Conservation (phyloP, 371 early-diverging fungal genomes). For the Mucor velutinosus region DNA sequence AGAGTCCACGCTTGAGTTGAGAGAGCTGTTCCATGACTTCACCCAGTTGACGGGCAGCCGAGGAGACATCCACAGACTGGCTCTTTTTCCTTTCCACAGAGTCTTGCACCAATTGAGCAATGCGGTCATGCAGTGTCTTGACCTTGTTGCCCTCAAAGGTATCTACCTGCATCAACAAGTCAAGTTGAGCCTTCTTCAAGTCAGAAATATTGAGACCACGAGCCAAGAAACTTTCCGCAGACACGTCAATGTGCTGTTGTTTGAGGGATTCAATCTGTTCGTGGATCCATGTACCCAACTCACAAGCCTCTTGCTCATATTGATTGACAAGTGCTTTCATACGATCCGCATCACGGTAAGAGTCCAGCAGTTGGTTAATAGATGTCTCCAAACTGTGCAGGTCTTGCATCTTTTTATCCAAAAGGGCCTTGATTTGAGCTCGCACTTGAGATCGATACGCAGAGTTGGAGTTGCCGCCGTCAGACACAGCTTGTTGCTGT, state of each 20-base stretch:
- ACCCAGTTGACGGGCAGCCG: slow-evolving; percentile 34
- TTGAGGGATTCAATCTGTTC: slow-evolving; percentile 28
- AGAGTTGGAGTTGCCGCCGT: neutral
- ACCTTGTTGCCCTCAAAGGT: slow-evolving; percentile 36
- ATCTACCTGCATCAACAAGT: slow-evolving; percentile 17
- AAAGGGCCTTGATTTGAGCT: slow-evolving; percentile 27
- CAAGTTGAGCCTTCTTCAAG: slow-evolving; percentile 24
- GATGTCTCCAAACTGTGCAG: slow-evolving; percentile 20
- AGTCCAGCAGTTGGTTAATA: slow-evolving; percentile 24
- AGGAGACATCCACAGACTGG: slow-evolving; percentile 32
- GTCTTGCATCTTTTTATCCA: slow-evolving; percentile 36
- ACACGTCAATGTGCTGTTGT: slow-evolving; percentile 39
- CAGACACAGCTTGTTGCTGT: neutral
- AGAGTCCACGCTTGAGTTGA: slow-evolving; percentile 33
- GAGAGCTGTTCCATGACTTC: slow-evolving; percentile 36
- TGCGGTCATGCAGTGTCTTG: slow-evolving; percentile 34
- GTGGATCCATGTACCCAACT: slow-evolving; percentile 39
- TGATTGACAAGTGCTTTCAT: slow-evolving; percentile 28
- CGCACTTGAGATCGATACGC: slow-evolving; percentile 28
- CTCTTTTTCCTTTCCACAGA: slow-evolving; percentile 30
- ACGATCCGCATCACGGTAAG: slow-evolving; percentile 26
- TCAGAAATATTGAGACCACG: slow-evolving; percentile 17
- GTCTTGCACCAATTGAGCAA: slow-evolving; percentile 33
- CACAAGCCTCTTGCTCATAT: slow-evolving; percentile 34
- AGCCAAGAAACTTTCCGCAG: slow-evolving; percentile 32